Evolutionary conservation across 768 basidiomycete species (phyloP), one percentile per base, ranked within the genome.

Genomic region (Mycena latifolia): DNA sequence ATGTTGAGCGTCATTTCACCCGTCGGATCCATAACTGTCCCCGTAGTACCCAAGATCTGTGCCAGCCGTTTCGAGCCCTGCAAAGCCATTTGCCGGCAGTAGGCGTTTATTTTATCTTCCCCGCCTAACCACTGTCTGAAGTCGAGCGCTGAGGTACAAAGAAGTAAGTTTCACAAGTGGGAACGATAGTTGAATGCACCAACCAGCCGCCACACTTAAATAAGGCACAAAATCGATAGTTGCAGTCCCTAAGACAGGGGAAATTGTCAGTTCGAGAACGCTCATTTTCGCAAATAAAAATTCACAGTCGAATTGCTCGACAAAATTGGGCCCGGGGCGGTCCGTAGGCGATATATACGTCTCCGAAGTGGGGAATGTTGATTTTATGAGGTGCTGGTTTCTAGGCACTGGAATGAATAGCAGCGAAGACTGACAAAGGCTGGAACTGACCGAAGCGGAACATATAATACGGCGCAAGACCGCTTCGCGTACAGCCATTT

Each of bases 401-500:
- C 90, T 91, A 63, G n/a, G 10, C 18, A 46, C 29, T 35, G 20
- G 37, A 20, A n/a, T 50, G 17, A 25, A 35, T 48, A 46, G 15
- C 18, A 18, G 37, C 20, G 48, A 50, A 7, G 48, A 31, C 39
- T 11, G n/a, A 14, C 18, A 43, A 43, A 12, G 15, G n/a, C 12
- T n/a, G 18, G 8, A 43, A 63, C 77, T 45, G 46, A 83, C 85
- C 84, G 74, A 63, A 77, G 83, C 0, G 93, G 91, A 7, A 93
- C 91, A 73, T 95, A 96, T 18, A 96, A 79, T 20, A 91, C 80
- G 0, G 92, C 88, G 48, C 84, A 88, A 1, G 87, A 81, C 7
- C 94, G 84, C 74, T 92, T 90, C 4, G 87, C 82, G 70, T 84
- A 89, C 2, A 95, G 78, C 94, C 95, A 96, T 77, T 96, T 95